Conservation (phyloP, 352 stramenopile genomes). For the Thalassiosira sp. region DNA sequence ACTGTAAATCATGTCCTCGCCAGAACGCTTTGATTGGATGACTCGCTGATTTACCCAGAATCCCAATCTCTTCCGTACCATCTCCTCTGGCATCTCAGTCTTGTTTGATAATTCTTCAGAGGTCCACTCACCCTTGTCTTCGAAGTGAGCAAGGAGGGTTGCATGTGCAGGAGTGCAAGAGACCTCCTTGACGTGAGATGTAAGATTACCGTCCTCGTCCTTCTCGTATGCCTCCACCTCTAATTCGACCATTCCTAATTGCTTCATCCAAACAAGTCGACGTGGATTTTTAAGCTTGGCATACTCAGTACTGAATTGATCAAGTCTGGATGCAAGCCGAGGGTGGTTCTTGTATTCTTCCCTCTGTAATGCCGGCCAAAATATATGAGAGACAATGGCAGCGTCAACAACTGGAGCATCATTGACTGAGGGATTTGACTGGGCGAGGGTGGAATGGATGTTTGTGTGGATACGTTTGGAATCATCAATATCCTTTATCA, state of each 20-base stretch:
- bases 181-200: conserved; percentile 85
- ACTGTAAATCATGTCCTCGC: conserved; percentile 55
- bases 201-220: conserved; percentile 85
- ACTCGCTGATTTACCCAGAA: conserved; percentile 84
- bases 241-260: conserved; percentile 89
- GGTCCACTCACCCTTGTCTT: conserved; percentile 84
- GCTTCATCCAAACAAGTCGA: conserved; percentile 90
- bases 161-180: conserved; percentile 91
- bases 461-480: conserved; percentile 93
- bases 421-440: conserved; percentile 32
- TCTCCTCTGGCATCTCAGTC: conserved; percentile 68
- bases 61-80: conserved; percentile 76
- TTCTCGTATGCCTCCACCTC: conserved; percentile 90
- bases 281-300: conserved; percentile 92
- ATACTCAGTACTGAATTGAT: conserved; percentile 90
- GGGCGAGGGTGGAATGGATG: conserved; percentile 82
- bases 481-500: conserved; percentile 97
- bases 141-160: conserved; percentile 94
- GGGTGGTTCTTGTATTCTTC: conserved; percentile 91
- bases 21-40: conserved; percentile 42
- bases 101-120: conserved; percentile 69
- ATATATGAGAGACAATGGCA: conserved; percentile 95
- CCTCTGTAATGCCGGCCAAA: conserved; percentile 94
- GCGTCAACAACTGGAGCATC: conserved; percentile 83
- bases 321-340: conserved; percentile 83